Evolutionary conservation across 148 eudicot species (phyloP).

Genomic region (Vaccinium macrocarpon): DNA sequence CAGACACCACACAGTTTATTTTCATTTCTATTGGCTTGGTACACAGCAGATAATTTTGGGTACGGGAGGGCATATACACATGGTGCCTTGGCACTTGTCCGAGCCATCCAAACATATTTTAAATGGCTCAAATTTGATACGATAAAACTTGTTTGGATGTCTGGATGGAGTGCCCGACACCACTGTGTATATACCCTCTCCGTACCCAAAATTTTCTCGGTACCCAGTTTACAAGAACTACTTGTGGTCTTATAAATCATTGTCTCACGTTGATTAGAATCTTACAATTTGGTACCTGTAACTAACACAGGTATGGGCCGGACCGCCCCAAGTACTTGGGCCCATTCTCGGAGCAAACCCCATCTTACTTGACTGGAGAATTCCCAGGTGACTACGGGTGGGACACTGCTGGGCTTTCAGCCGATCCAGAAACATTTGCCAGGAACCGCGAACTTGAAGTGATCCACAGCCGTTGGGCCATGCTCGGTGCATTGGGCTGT

Average conservation of each 20-base stretch:
- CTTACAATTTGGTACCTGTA: neutral
- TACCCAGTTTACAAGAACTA: neutral
- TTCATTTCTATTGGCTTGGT: neutral
- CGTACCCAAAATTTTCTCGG: too few relatives aligned
- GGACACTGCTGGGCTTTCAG: slow-evolving; percentile 29
- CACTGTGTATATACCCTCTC: too few relatives aligned
- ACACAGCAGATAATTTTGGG: neutral
- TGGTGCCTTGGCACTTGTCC: too few relatives aligned
- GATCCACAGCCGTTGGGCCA: slow-evolving; percentile 38
- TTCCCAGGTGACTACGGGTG: slow-evolving; percentile 27
- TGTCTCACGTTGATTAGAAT: neutral
- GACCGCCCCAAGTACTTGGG: slow-evolving; percentile 29
- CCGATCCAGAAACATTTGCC: slow-evolving; percentile 27
- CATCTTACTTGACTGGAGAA: slow-evolving; percentile 22
- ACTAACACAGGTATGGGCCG: slow-evolving; percentile 18
- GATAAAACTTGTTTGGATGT: too few relatives aligned
- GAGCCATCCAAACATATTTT: too few relatives aligned
- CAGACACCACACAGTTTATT: neutral
- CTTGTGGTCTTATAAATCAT: neutral
- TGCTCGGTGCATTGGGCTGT: slow-evolving; percentile 33
- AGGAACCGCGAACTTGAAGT: slow-evolving; percentile 38
- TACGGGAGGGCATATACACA: too few relatives aligned
- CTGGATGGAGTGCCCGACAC: too few relatives aligned
- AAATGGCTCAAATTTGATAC: too few relatives aligned
- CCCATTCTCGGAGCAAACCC: slow-evolving; percentile 30